Evolutionary conservation across 2,329 filamentous ascomycete species (phyloP).

Genomic region (Lachnellula hyalina): DNA sequence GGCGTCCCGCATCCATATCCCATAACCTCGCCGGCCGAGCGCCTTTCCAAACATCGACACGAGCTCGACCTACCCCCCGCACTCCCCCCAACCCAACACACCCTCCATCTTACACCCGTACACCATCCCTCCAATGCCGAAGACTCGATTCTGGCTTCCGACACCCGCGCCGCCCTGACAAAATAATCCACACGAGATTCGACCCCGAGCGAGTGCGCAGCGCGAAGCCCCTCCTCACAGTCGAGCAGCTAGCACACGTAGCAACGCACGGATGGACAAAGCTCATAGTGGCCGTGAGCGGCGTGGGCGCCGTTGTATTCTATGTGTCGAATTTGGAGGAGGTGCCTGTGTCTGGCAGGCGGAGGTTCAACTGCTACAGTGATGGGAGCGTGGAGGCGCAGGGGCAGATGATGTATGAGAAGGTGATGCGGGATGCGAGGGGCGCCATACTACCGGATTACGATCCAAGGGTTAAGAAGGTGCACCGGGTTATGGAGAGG

Average conservation of each 20-base stretch:
- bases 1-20: too few relatives aligned
- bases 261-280: slow-evolving; percentile 34
- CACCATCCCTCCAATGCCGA: not conserved
- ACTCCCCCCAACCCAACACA: not conserved
- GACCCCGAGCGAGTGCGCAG: slow-evolving; percentile 16
- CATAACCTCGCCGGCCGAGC: too few relatives aligned
- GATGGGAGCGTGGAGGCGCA: slow-evolving; percentile 49
- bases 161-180: not conserved
- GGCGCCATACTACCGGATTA: slow-evolving; percentile 49
- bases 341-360: slow-evolving; percentile 66
- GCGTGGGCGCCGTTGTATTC: slow-evolving; percentile 42
- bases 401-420: slow-evolving; percentile 49
- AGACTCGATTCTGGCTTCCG: slow-evolving; percentile 1
- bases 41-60: too few relatives aligned
- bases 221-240: slow-evolving; percentile 36
- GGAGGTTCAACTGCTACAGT: slow-evolving; percentile 66
- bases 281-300: slow-evolving; percentile 37
- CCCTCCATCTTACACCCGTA: not conserved
- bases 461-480: slow-evolving; percentile 51
- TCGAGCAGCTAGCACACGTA: slow-evolving; percentile 30
- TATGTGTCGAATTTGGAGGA: slow-evolving; percentile 66
- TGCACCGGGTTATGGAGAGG: slow-evolving; percentile 59
- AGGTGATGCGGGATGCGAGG: slow-evolving; percentile 50
- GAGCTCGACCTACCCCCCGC: not conserved
- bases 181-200: slow-evolving; percentile 8